Percentiles rank a stretch among this genome's conserved stretches.
phyloP scores from a whole-genome alignment of 2,329 filamentous ascomycete species.

The Arthrobotrys pseudoclavata region DNA sequence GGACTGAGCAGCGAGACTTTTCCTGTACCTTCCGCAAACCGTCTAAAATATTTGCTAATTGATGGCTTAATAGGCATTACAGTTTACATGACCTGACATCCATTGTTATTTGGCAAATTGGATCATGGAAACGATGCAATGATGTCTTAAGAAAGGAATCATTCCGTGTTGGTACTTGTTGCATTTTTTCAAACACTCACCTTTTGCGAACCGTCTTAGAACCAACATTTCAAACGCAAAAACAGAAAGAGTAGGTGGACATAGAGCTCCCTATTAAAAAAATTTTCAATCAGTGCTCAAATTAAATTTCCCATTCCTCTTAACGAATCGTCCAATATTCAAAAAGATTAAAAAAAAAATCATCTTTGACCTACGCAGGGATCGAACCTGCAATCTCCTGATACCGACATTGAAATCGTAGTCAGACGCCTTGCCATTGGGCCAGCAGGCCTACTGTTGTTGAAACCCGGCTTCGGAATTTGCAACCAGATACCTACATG shows the following conservation, averaged over 20 bases:
- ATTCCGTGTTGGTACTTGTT: background rate
- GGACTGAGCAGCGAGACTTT: background rate
- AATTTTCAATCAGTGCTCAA: too few species aligned
- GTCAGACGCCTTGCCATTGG: conserved; percentile 22
- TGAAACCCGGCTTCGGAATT: background rate
- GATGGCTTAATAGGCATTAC: background rate
- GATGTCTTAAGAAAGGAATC: background rate
- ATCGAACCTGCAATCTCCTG: conserved; percentile 26
- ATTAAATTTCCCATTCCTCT: too few species aligned
- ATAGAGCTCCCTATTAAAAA: background rate
- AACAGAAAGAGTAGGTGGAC: background rate
- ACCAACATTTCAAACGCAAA: too few species aligned
- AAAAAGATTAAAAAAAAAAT: background rate
- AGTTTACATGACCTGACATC: background rate
- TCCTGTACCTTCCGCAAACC: background rate
- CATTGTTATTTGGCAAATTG: too few species aligned
- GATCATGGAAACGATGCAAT: background rate
- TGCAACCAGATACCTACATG: background rate
- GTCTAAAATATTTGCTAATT: background rate
- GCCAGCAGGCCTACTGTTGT: conserved; percentile 7
- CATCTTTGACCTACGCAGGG: conserved; percentile 4
- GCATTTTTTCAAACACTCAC: background rate
- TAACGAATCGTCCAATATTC: too few species aligned
- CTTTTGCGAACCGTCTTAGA: too few species aligned
- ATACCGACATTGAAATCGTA: conserved; percentile 17